Base-by-base conservation (phyloP, 1,284 basidiomycete genomes). In the Bjerkandera adusta region DNA sequence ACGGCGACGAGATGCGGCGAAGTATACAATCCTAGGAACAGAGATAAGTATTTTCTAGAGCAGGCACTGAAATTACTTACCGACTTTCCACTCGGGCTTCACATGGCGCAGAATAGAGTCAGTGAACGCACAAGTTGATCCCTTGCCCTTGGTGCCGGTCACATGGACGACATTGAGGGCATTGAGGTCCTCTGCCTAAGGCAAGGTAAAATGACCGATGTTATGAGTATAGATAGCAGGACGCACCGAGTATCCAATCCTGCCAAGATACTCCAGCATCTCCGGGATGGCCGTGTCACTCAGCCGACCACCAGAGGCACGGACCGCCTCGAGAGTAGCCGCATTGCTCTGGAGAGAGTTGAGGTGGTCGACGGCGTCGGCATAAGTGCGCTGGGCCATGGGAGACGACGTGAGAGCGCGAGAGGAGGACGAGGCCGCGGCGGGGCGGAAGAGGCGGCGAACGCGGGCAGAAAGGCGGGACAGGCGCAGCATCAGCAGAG, bases 91-190 rank as follows among this genome's bases (percentile, higher is more conserved):
- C 2, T 75, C 68, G 4, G 88, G 88, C 53, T 67, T 76, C 6
- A 73, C 66, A 54, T 77, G 73, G 24, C 84, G 79, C 46, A 92
- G 66, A 44, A 90, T 80, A 5, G 85, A 89, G 63, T 92, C 85
- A 3, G 81, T 79, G 59, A 99, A 99, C 2, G 97, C 96, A 48
- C 90, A 92, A 0, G 97, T 97, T 3, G 94, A 98, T 3, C 97
- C 97, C 66, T 99, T 99, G 36, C 97, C 97, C 69, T 99, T 99
- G 4, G 97, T 99, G 2, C 97, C 97, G 11, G 97, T 96, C 60
- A 99, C 86, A 70, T 99, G 97, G 26, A 99, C 81, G 46, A 95
- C 92, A 66, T 98, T 97, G 52, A 99, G 75, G 38, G 70, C 69
- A 65, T 99, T 95, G 43, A 99, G 74, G 57, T 95, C 86, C 44